Evolutionary conservation across 2,329 filamentous ascomycete genomes (phyloP).

Genomic region (Fusarium nygamai): DNA sequence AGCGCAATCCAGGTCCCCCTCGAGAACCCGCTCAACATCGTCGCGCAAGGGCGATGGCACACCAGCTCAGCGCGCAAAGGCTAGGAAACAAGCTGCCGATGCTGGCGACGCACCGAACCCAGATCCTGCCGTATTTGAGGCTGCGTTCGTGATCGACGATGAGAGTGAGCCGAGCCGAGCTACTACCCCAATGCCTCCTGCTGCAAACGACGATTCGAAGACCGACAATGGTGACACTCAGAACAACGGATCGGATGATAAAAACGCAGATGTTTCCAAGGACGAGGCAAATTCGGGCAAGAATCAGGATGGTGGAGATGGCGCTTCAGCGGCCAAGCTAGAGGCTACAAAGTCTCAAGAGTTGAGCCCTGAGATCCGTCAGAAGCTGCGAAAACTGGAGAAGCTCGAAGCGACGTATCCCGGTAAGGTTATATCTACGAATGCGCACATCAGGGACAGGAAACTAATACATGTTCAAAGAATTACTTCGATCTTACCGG

Average conservation of each 20-base stretch:
- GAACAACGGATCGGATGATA: conserved; percentile 35
- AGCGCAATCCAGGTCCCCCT: conserved; percentile 56
- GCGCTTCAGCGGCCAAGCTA: conserved; percentile 21
- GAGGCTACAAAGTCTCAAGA: conserved; percentile 54
- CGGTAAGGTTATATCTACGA: conserved; percentile 59
- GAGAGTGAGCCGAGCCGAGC: conserved; percentile 74
- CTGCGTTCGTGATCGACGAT: conserved; percentile 87
- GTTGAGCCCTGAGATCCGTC: conserved; percentile 77
- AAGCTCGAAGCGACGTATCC: conserved; percentile 89
- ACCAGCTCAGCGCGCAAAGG: conserved; percentile 46
- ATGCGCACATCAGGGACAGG: not conserved
- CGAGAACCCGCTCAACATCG: conserved; percentile 51
- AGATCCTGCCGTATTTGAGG: conserved; percentile 88
- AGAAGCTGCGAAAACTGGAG: conserved; percentile 85
- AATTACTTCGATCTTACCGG: conserved; percentile 90
- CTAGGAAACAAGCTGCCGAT: conserved; percentile 53
- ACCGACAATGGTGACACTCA: conserved; percentile 23
- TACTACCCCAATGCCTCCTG: conserved; percentile 63
- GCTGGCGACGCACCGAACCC: conserved; percentile 63
- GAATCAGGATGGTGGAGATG: conserved; percentile 26
- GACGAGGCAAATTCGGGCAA: conserved; percentile 36
- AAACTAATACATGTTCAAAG: conserved; percentile 47
- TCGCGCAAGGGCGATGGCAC: conserved; percentile 54
- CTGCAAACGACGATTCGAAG: conserved; percentile 50
- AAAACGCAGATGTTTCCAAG: conserved; percentile 11